Base-by-base conservation (phyloP, 2,329 filamentous ascomycete species). In the Diaporthe ampelina region DNA sequence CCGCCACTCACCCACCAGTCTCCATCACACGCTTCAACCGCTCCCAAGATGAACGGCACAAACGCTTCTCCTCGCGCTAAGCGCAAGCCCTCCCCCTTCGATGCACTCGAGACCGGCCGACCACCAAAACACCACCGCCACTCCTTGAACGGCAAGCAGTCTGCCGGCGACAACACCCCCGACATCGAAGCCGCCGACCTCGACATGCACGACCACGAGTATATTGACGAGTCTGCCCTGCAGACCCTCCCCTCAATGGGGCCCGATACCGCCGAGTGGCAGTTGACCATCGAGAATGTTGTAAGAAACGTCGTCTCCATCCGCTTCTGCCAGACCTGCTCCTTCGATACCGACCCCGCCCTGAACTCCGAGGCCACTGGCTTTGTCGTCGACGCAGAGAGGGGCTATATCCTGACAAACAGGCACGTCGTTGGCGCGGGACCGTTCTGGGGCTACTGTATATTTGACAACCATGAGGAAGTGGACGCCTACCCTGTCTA, bases 381-480 rank as follows among this genome's bases (percentile, higher is more conserved):
- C 10, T 99, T 99, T 81, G 95, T 99, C 21, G 97, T 99, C 32
- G 97, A 99, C 85, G 94, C 97, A 7, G 93, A 98, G 85, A 92
- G 91, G 82, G 97, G 97, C 5, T 95, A 95, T 82, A 96, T 97
- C 79, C 84, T 97, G 82, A 97, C 94, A 15, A 97, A 97, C 82
- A 91, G 94, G 74, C 97, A 99, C 85, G 97, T 99, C 43, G 97
- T 98, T 56, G 95, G 97, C 77, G 90, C 97, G 0, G 97, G 97
- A 0, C 97, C 97, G 1, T 99, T 99, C 84, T 98, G 96, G 93
- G 97, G 97, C 63, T 98, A 97, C 85, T 95, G 94, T 82, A 95
- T 99, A 78, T 99, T 99, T 83, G 97, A 99, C 83, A 99, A 99
- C 82, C 97, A 99, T 84, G 97, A 99, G 78, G 90, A 97, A 87